A percentile compares a stretch with the other conserved stretches of the same genome.
phyloP scores from a whole-genome alignment of 148 eudicot genomes.

The Vaccinium vitisidaea region DNA sequence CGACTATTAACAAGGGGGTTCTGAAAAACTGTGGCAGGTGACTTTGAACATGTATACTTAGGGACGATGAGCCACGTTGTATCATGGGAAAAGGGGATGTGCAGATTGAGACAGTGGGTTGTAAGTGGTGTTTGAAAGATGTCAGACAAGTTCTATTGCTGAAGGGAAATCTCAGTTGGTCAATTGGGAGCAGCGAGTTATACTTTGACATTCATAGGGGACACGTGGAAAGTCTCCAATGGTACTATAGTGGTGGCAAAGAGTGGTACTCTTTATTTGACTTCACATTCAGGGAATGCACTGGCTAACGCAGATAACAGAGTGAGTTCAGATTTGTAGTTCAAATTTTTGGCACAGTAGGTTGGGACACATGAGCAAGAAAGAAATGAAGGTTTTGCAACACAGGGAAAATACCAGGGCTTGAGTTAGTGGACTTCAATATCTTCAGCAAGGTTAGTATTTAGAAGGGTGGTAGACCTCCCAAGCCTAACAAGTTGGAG shows the following conservation, averaged over 20 bases:
- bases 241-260: background rate
- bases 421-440: background rate
- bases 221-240: no score
- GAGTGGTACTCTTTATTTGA: background rate
- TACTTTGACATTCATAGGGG: no score
- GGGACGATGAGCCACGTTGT: background rate
- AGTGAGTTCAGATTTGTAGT: background rate
- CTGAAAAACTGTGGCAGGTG: background rate
- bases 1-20: background rate
- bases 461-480: background rate
- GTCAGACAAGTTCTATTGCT: no score
- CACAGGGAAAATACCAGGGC: no score
- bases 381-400: background rate
- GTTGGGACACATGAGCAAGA: background rate
- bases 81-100: no score
- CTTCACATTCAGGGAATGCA: background rate
- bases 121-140: no score
- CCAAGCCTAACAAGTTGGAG: background rate
- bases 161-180: no score
- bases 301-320: background rate
- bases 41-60: background rate
- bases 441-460: background rate
- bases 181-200: no score
- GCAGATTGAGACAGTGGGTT: no score
- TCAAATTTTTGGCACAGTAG: background rate